Conservation (phyloP, 2,329 filamentous ascomycete species). For the Pyrenophora tritici-repentis region DNA sequence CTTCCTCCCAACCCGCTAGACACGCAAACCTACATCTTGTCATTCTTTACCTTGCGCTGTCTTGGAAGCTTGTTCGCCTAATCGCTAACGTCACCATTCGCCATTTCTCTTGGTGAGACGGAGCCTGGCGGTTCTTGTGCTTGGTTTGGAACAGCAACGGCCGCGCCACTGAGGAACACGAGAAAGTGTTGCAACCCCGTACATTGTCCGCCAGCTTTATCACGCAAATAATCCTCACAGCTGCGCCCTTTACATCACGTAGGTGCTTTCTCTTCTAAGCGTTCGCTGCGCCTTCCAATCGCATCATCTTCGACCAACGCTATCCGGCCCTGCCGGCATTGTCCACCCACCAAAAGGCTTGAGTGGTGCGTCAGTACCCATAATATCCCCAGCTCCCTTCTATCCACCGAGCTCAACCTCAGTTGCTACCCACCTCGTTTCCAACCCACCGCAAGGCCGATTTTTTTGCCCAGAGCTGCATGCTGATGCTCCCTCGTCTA, state of each 20-base stretch:
- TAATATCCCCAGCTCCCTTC: constrained; percentile 5
- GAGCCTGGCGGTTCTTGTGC: neutral
- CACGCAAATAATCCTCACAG: neutral
- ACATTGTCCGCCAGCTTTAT: neutral
- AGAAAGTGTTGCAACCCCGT: constrained; percentile 10
- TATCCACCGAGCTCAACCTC: neutral
- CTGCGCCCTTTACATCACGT: constrained; percentile 12
- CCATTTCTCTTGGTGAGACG: neutral
- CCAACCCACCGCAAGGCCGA: constrained; percentile 5
- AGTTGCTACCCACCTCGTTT: neutral
- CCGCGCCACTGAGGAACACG: constrained; percentile 13
- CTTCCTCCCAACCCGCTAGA: constrained; percentile 7
- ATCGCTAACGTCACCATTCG: constrained; percentile 7
- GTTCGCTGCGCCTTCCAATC: constrained; percentile 22
- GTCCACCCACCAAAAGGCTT: constrained; percentile 13
- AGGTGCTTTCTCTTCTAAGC: constrained; percentile 25
- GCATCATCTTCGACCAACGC: constrained; percentile 6
- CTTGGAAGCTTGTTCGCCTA: neutral
- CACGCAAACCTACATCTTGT: constrained; percentile 3
- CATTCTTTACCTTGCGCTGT: constrained; percentile 8
- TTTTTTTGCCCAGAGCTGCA: constrained; percentile 8
- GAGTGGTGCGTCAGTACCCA: constrained; percentile 4
- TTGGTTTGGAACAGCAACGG: constrained; percentile 1
- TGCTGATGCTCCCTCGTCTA: constrained; percentile 25
- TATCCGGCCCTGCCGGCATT: constrained; percentile 31